phyloP scores from a whole-genome alignment of 1,139 yeast genomes.

The Lodderomyces oxycetoniae region DNA sequence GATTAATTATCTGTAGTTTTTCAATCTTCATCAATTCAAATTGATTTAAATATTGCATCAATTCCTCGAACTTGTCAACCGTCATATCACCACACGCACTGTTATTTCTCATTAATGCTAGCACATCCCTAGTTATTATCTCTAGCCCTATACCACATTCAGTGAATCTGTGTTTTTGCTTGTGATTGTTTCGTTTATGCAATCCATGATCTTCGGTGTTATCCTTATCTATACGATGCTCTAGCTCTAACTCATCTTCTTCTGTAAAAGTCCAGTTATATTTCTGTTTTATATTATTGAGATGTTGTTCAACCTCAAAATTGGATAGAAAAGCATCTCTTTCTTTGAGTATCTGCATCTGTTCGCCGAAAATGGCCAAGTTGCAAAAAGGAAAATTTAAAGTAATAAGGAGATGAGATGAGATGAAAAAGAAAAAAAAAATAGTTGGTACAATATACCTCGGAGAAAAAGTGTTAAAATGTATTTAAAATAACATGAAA shows the following conservation, averaged over 20 bases:
- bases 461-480: no score
- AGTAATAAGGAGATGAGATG: no score
- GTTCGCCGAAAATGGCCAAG: no score
- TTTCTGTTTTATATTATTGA: conserved; percentile 46
- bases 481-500: no score
- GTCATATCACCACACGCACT: conserved; percentile 36
- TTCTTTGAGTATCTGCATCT: conserved; percentile 40
- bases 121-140: conserved; percentile 60
- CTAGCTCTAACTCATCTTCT: conserved; percentile 29
- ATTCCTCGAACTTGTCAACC: conserved; percentile 44
- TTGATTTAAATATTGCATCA: conserved; percentile 49
- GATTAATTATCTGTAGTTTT: conserved; percentile 75
- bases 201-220: conserved; percentile 21
- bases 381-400: no score
- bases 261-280: conserved; percentile 44
- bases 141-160: conserved; percentile 53
- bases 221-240: conserved; percentile 17
- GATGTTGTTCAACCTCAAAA: conserved; percentile 63
- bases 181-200: conserved; percentile 19
- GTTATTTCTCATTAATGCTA: conserved; percentile 44
- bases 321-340: conserved; percentile 68
- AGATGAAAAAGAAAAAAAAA: no score
- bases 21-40: conserved; percentile 75
- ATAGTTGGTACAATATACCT: no score
- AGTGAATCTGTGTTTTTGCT: conserved; percentile 39